These are phyloP conservation scores for Mucor racemosus DNA, from an alignment of 371 early-diverging fungal genomes.

Conservation along the genomic window DNA sequence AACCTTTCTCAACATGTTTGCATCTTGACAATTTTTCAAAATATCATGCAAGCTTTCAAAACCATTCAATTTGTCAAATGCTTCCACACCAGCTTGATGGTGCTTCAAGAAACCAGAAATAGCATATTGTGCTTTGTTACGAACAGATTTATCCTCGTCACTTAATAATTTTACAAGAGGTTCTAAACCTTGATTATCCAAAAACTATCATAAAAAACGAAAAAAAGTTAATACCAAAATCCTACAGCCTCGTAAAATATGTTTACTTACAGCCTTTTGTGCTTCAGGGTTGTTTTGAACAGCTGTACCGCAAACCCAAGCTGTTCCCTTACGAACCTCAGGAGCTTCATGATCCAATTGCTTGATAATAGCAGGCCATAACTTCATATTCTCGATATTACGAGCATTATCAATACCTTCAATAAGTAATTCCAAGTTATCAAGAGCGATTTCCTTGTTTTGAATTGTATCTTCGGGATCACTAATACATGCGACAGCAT, in stretches of 20 bases:
- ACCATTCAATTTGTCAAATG: conserved; percentile 62
- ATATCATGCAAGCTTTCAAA: conserved; percentile 51
- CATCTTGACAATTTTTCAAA: conserved; percentile 50
- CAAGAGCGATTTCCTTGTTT: conserved; percentile 82
- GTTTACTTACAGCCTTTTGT: conserved; percentile 70
- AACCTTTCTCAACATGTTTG: conserved; percentile 57
- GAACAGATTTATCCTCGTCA: conserved; percentile 62
- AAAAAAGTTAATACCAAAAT: background rate
- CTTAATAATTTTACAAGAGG: conserved; percentile 60
- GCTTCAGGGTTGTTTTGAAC: conserved; percentile 92
- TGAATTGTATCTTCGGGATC: conserved; percentile 64
- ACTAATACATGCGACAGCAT: conserved; percentile 68
- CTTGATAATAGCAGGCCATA: conserved; percentile 84
- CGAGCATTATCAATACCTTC: conserved; percentile 95
- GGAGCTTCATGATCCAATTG: conserved; percentile 60
- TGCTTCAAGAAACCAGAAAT: conserved; percentile 80
- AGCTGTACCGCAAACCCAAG: conserved; percentile 93
- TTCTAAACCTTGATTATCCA: conserved; percentile 63
- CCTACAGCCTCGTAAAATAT: too few relatives aligned
- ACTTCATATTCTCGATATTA: conserved; percentile 84
- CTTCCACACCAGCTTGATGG: conserved; percentile 62
- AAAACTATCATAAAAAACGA: conserved; percentile 51
- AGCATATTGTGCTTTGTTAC: conserved; percentile 79
- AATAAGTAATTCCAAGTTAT: conserved; percentile 94
- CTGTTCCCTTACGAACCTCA: conserved; percentile 71